phyloP scores from a whole-genome alignment of 2,329 filamentous ascomycete species.

The Ceratocystis huliohia region DNA sequence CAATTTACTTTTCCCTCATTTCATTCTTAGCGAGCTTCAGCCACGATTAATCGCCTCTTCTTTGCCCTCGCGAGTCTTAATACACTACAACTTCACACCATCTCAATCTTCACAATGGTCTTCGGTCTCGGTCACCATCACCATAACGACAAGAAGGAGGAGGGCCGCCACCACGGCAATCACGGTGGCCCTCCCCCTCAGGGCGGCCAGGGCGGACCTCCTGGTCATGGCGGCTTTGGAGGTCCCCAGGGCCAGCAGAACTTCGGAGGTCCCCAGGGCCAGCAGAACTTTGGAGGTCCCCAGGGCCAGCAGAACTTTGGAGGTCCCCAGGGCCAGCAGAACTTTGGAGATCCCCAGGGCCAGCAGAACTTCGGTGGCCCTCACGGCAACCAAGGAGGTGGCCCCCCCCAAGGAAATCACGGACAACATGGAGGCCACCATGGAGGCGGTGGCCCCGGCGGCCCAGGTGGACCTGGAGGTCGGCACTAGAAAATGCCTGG shows the following conservation, averaged over 20 bases:
- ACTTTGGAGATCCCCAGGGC: background rate
- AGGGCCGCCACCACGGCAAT: background rate
- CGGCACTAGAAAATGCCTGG: background rate
- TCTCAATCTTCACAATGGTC: conserved; percentile 14
- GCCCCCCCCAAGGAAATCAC: background rate
- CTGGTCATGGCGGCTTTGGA: background rate
- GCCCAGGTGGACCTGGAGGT: conserved; percentile 7
- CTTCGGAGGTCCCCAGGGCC: background rate
- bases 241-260: background rate
- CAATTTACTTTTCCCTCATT: background rate
- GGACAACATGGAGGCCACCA: background rate
- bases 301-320: background rate
- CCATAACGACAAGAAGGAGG: background rate
- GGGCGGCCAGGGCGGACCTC: conserved; percentile 9
- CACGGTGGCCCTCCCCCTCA: conserved; percentile 1
- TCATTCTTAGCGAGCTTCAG: background rate
- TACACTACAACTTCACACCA: background rate
- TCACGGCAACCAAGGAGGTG: background rate
- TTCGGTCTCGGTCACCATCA: conserved; percentile 18
- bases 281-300: background rate
- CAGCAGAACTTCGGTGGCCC: background rate
- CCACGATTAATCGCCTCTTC: background rate
- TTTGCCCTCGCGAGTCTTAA: too few species aligned
- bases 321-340: background rate
- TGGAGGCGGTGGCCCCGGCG: conserved; percentile 6